These are phyloP conservation scores for Cutaneotrichosporon cyanovorans DNA, from an alignment of 1,284 basidiomycete species.

Conservation along the genomic window DNA sequence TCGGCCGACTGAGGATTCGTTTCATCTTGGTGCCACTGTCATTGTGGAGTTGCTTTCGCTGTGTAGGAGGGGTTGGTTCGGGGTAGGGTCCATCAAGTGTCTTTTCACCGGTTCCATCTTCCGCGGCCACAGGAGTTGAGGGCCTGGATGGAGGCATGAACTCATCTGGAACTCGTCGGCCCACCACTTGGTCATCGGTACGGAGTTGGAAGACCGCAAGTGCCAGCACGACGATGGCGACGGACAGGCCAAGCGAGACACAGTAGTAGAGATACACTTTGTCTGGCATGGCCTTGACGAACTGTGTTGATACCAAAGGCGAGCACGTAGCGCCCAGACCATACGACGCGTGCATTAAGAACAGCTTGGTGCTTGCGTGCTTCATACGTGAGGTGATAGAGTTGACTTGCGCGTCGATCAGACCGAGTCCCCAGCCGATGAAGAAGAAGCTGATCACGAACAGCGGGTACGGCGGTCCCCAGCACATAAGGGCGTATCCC, in stretches of 20 bases:
- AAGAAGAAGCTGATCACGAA: conserved; percentile 57
- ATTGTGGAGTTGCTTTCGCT: not conserved
- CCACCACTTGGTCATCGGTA: conserved; percentile 50
- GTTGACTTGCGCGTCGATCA: conserved; percentile 48
- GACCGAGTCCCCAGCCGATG: conserved; percentile 56
- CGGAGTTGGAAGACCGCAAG: conserved; percentile 53
- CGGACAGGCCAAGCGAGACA: conserved; percentile 54
- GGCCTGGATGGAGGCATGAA: not conserved
- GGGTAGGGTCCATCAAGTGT: not conserved
- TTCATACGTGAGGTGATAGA: conserved; percentile 27
- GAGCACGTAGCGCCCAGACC: conserved; percentile 60
- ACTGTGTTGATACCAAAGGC: conserved; percentile 62
- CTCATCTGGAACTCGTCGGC: conserved; percentile 13
- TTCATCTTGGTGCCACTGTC: conserved; percentile 34
- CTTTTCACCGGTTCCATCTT: too few relatives aligned
- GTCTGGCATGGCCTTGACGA: conserved; percentile 48
- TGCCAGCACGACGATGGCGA: conserved; percentile 50
- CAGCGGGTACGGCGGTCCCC: conserved; percentile 60
- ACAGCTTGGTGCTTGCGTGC: conserved; percentile 52
- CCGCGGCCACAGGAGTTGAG: too few relatives aligned
- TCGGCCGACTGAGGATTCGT: conserved; percentile 29
- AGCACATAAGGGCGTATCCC: conserved; percentile 53
- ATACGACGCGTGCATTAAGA: conserved; percentile 56
- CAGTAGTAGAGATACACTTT: conserved; percentile 59
- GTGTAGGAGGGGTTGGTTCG: too few relatives aligned